Base-by-base conservation (phyloP, 2,329 filamentous ascomycete species). In the Calonectria leucothoes region DNA sequence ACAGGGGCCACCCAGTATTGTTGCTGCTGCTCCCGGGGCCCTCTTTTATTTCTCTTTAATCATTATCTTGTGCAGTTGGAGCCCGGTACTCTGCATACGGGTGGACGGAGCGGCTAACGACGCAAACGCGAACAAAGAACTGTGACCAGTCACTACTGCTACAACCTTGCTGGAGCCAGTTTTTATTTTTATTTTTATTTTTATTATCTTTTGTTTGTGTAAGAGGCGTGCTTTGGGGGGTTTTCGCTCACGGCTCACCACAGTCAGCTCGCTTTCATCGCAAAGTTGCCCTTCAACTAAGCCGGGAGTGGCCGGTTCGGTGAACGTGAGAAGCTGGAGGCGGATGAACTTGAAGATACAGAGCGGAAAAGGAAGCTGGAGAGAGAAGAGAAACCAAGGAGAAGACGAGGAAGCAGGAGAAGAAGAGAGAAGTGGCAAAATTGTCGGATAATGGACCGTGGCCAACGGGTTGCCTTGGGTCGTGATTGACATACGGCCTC, bases 61-160 rank as follows among this genome's bases (percentile, higher is more conserved):
- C 39, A 39, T 39, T 25, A 61, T 39, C 33, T 61, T 39, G 33
- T 61, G 55, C 35, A 23, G 52, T 66, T 71, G 70, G 51, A 64
- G 66, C 37, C 65, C 59, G 66, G 55, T 76, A 29, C 66, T 61
- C 66, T 70, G 63, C 72, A 66, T 74, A 74, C 51, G 74, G 73
- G 73, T 72, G 65, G 71, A 74, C 71, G 68, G 71, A 68, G 48
- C 71, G 64, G 67, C 69, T 48, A 48, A 51, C 65, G 33, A 72
- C 59, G 70, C 78, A 78, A 79, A 79, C 77, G 69, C 73, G 70
- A 77, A 79, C 77, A 78, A 80, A 80, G 78, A 68, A 75, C 66
- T 65, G 45, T 69, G 71, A 45, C 64, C 33, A 55, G 66, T 70
- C 70, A 73, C 52, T 71, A 51, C 71, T 63, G 66, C 71, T 63